Evolutionary conservation across 352 stramenopile genomes (phyloP), one percentile per base, ranked within the genome.

Genomic region (Phytopythium cucurbitacearum): DNA sequence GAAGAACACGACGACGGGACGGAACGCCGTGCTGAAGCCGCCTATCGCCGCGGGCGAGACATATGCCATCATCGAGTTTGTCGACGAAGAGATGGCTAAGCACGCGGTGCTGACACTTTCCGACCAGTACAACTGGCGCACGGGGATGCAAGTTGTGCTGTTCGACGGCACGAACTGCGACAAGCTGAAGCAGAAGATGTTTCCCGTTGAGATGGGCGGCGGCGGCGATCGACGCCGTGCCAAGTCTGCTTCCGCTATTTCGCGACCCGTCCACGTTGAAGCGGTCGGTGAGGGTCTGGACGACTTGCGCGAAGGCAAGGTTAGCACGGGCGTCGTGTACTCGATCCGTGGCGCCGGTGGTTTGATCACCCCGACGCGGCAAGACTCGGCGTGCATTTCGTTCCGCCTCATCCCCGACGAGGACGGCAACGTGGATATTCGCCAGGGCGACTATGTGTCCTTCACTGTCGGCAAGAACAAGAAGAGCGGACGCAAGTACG

Each of bases 381-480:
- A 91, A 44, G 84, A 94, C 60, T 86, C 76, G 37, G 83, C 84
- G 47, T 91, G 80, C 64, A 94, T 94, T 21, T 91, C 79, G 51
- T 94, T 94, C 63, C 84, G 84, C 9, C 64, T 94, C n/a, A 90
- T 94, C 61, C 81, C 84, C 1, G 84, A 94, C 60, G 84, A 94
- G 59, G 84, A 94, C 48, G 84, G 84, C 40, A 88, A 85, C 52
- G 75, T 94, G 35, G 84, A 94, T 53, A 94, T 94, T 48, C 66
- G 75, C 43, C 80, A 89, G 41, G 84, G 84, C 42, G 84, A 94
- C 61, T 94, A 94, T 44, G 84, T 94, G 53, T 92, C 81, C 12
- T 94, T 94, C 61, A 94, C 84, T 0, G 84, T 94, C 33, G 84
- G 84, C 34, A 94, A 94, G 71, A 94, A 94, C 74, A 94, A 94